A percentile compares a stretch with the other conserved stretches of the same genome.
Conservation (phyloP, 306 rosid species). For the Sindora glabra region DNA sequence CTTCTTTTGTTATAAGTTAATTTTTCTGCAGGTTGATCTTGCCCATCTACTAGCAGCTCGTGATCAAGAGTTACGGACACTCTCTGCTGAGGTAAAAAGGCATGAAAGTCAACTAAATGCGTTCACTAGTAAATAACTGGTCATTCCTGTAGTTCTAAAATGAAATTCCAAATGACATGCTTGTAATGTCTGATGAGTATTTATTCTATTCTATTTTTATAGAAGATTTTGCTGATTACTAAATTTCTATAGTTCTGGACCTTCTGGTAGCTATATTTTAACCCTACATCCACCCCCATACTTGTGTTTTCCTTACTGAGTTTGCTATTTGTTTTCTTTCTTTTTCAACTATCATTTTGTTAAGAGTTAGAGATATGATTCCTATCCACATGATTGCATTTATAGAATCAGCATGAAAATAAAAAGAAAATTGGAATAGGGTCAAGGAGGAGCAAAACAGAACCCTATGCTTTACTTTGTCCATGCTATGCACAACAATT, state of each 20-base stretch:
- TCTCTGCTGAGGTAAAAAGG: conserved; percentile 96
- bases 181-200: background rate
- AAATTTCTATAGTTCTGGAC: too few relatives aligned
- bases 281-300: too few relatives aligned
- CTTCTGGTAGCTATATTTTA: too few relatives aligned
- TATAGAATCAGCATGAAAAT: background rate
- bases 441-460: background rate
- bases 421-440: background rate
- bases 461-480: background rate
- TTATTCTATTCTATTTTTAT: background rate
- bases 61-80: conserved; percentile 93
- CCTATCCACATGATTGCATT: too few relatives aligned
- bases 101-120: too few relatives aligned
- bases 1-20: background rate
- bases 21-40: conserved; percentile 83
- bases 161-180: background rate
- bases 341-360: too few relatives aligned
- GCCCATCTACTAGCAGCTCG: conserved; percentile 95
- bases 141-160: too few relatives aligned
- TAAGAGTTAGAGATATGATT: too few relatives aligned
- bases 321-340: too few relatives aligned
- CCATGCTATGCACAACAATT: background rate
- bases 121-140: too few relatives aligned
- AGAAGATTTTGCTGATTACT: background rate
- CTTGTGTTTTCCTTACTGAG: too few relatives aligned